Percentiles rank a stretch among this genome's conserved stretches.
Evolutionary conservation across 352 stramenopile genomes (phyloP).

Genomic region (Stephanocyclus meneghinianus): DNA sequence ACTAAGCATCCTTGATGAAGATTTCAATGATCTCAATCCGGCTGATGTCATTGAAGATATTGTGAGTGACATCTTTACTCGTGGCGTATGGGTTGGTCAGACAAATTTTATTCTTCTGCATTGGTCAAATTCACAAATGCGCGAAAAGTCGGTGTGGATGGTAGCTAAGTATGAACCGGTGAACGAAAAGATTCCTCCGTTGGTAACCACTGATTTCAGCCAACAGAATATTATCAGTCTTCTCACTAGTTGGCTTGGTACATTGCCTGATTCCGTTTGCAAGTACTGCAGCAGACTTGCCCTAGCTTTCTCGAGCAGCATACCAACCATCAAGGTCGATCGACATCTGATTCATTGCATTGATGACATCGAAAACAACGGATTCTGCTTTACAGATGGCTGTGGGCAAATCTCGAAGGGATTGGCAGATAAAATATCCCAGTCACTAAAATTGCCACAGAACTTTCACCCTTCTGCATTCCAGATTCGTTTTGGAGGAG

Average conservation of each 20-base stretch:
- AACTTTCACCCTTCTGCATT: not conserved
- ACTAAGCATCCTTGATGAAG: not conserved
- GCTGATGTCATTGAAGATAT: not conserved
- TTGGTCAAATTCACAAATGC: slow-evolving; percentile 11
- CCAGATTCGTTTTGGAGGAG: slow-evolving; percentile 29
- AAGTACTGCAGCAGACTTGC: slow-evolving; percentile 1
- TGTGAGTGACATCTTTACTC: not conserved
- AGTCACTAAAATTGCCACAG: not conserved
- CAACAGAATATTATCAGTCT: not conserved
- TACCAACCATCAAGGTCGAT: slow-evolving; percentile 1
- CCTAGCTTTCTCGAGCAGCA: not conserved
- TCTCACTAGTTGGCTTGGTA: not conserved
- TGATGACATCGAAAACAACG: slow-evolving; percentile 7
- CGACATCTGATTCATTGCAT: not conserved
- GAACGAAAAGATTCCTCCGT: not conserved
- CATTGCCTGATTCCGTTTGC: slow-evolving; percentile 4
- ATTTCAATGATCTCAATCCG: slow-evolving; percentile 1
- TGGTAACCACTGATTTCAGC: not conserved
- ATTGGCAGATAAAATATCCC: not conserved
- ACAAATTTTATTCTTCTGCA: slow-evolving; percentile 5
- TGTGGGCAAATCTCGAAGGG: slow-evolving; percentile 4
- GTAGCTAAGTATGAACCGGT: not conserved
- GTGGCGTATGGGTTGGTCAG: not conserved
- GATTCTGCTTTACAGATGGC: slow-evolving; percentile 10
- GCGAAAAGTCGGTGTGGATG: slow-evolving; percentile 7